A percentile compares a stretch with the other conserved stretches of the same genome.
These are phyloP conservation scores for Fomitopsis palustris DNA, from an alignment of 1,284 basidiomycete genomes.

Conservation along the genomic window DNA sequence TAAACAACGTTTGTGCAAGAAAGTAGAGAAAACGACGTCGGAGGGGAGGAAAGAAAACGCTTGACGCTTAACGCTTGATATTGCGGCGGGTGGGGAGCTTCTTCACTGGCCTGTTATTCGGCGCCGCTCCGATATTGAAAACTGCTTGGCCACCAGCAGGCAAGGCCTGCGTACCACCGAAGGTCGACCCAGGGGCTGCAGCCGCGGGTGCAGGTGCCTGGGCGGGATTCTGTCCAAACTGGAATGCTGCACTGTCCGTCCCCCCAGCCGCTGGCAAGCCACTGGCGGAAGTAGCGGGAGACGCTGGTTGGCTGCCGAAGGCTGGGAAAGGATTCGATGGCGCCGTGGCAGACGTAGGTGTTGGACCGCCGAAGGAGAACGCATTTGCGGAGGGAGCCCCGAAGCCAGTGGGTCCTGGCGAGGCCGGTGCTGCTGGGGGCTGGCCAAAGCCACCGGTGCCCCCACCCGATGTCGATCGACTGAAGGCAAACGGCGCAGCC, in stretches of 20 bases:
- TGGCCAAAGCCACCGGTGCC: constrained; percentile 27
- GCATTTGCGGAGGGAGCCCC: constrained; percentile 15
- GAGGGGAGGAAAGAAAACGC: not conserved
- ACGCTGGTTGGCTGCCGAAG: constrained; percentile 29
- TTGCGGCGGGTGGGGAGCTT: constrained; percentile 31
- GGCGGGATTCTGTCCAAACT: constrained; percentile 20
- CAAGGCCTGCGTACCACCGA: constrained; percentile 20
- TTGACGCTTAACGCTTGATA: constrained; percentile 26
- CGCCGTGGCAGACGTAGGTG: constrained; percentile 24
- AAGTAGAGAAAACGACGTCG: not conserved
- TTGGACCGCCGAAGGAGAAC: constrained; percentile 22
- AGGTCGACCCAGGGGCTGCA: constrained; percentile 22
- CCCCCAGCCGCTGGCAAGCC: constrained; percentile 27
- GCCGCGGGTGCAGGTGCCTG: constrained; percentile 11
- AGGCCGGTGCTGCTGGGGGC: constrained; percentile 12
- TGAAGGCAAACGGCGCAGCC: constrained; percentile 21
- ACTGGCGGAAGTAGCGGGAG: constrained; percentile 28
- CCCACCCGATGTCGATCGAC: constrained; percentile 11
- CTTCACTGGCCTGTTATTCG: constrained; percentile 24
- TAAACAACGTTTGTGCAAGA: not conserved
- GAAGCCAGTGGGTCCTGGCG: constrained; percentile 28
- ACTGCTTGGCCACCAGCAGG: constrained; percentile 20
- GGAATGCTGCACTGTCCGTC: constrained; percentile 20
- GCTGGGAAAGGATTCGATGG: constrained; percentile 30
- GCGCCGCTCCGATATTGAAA: constrained; percentile 32